These are phyloP conservation scores for Penicillium simplicissimum DNA, from an alignment of 495 filamentous ascomycete genomes.

Conservation along the genomic window DNA sequence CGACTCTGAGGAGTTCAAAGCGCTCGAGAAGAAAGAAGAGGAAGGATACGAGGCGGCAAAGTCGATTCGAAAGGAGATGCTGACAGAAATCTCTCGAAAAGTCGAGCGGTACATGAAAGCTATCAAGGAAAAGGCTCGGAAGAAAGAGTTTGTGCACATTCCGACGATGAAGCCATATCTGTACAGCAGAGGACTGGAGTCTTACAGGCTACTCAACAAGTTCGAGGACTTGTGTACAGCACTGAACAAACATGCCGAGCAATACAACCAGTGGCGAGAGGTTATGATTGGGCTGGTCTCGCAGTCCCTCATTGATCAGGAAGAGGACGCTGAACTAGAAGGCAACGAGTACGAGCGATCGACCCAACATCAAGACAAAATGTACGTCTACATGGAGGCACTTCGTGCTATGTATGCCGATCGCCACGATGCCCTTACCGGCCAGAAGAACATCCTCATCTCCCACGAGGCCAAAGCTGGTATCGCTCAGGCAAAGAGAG, in stretches of 20 bases:
- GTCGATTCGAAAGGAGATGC: constrained; percentile 70
- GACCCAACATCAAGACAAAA: constrained; percentile 79
- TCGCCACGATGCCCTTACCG: constrained; percentile 72
- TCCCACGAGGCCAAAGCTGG: constrained; percentile 69
- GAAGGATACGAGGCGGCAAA: constrained; percentile 77
- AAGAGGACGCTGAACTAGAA: constrained; percentile 66
- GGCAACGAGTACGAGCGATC: constrained; percentile 90
- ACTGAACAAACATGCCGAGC: constrained; percentile 68
- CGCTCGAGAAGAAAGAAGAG: constrained; percentile 67
- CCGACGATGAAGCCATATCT: constrained; percentile 56
- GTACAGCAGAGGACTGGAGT: constrained; percentile 61
- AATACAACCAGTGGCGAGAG: constrained; percentile 72
- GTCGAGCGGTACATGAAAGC: constrained; percentile 44
- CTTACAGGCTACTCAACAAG: constrained; percentile 54
- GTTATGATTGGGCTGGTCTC: constrained; percentile 68
- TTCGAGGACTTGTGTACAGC: constrained; percentile 54
- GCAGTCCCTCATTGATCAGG: constrained; percentile 78
- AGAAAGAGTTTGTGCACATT: constrained; percentile 62
- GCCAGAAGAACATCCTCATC: constrained; percentile 73
- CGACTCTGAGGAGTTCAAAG: constrained; percentile 63
- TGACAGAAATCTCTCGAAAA: constrained; percentile 55
- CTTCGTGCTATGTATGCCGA: constrained; percentile 76
- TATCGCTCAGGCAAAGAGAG: constrained; percentile 56
- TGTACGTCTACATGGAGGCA: constrained; percentile 80
- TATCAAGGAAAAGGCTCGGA: constrained; percentile 44